These are phyloP conservation scores for Bipolaris gigantea DNA, from an alignment of 2,329 filamentous ascomycete genomes.

Conservation along the genomic window DNA sequence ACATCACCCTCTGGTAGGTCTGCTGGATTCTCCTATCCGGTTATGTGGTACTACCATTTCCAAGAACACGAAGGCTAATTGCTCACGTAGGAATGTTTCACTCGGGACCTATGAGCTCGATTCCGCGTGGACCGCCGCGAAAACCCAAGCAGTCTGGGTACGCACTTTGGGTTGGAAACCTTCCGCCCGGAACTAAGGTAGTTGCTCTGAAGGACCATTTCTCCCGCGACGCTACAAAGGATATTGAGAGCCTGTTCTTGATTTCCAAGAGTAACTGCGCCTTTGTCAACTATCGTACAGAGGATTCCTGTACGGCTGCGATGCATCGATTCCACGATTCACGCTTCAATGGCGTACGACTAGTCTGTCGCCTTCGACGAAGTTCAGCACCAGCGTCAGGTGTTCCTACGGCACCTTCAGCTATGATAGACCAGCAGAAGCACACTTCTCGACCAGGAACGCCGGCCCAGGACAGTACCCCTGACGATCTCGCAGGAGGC, in stretches of 20 bases:
- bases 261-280: conserved; percentile 98
- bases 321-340: conserved; percentile 89
- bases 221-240: conserved; percentile 70
- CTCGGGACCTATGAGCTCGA: conserved; percentile 33
- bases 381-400: conserved; percentile 52
- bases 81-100: conserved; percentile 24
- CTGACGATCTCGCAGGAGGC: conserved; percentile 13
- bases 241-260: conserved; percentile 86
- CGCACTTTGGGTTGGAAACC: conserved; percentile 93
- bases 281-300: conserved; percentile 91
- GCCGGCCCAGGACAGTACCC: conserved; percentile 21
- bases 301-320: conserved; percentile 72
- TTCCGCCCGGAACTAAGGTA: conserved; percentile 80
- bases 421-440: conserved; percentile 41
- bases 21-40: neutral
- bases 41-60: neutral
- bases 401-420: conserved; percentile 59
- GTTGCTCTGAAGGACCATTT: conserved; percentile 89
- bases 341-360: conserved; percentile 78
- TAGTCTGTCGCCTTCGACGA: conserved; percentile 80
- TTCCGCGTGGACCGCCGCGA: conserved; percentile 64
- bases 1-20: conserved; percentile 27
- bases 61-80: conserved; percentile 1
- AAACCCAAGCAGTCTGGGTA: conserved; percentile 75
- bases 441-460: conserved; percentile 32